Percentiles rank a stretch among this genome's conserved stretches.
Conservation (phyloP, 202 grass and related monocot species). For the Dendrocalamus latiflorus region DNA sequence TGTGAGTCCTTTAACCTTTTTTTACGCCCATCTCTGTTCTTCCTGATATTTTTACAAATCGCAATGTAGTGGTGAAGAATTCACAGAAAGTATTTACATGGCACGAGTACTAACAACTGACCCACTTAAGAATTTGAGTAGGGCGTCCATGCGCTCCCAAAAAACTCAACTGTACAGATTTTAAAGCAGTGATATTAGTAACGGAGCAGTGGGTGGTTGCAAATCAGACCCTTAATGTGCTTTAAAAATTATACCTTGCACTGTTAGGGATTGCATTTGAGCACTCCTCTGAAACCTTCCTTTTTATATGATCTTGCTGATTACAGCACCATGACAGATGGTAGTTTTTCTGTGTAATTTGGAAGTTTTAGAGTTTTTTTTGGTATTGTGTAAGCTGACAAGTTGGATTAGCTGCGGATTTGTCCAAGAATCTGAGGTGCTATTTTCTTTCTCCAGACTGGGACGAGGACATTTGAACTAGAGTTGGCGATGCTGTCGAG, state of each 20-base stretch:
- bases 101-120: not conserved
- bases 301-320: not conserved
- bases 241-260: not conserved
- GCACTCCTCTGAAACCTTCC: not conserved
- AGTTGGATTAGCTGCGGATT: not conserved
- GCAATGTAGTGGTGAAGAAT: not conserved
- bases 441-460: constrained; percentile 54
- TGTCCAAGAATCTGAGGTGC: not conserved
- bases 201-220: not conserved
- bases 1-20: constrained; percentile 50
- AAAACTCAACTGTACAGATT: not conserved
- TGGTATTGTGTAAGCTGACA: too few species aligned
- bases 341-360: not conserved
- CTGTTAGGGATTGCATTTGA: not conserved
- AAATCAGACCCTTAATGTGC: too few species aligned
- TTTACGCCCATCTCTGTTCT: not conserved
- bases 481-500: constrained; percentile 80
- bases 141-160: not conserved
- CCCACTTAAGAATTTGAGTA: not conserved
- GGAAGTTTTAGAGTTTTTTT: too few species aligned
- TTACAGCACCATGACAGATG: not conserved
- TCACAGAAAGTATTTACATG: not conserved
- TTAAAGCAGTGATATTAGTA: not conserved
- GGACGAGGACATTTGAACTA: constrained; percentile 75
- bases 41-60: not conserved